Evolutionary conservation across 1,284 basidiomycete genomes (phyloP).

Genomic region (Mycena citricolor): DNA sequence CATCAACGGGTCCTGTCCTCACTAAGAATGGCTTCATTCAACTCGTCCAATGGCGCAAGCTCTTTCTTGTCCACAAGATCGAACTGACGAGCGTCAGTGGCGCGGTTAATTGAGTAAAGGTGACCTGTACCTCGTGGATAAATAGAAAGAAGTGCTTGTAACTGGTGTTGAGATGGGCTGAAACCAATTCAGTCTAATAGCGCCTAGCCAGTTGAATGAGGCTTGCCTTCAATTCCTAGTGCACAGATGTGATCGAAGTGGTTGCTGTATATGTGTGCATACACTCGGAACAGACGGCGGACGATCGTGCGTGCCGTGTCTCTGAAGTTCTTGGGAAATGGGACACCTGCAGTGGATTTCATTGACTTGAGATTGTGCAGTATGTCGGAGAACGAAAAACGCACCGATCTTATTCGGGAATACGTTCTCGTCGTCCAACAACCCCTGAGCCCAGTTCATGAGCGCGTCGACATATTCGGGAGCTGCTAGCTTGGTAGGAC

Average conservation of each 20-base stretch:
- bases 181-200: constrained; percentile 6
- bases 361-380: constrained; percentile 3
- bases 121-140: constrained; percentile 78
- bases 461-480: constrained; percentile 97
- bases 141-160: constrained; percentile 99
- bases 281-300: constrained; percentile 92
- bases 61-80: constrained; percentile 97
- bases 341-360: constrained; percentile 58
- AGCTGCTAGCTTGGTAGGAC: constrained; percentile 90
- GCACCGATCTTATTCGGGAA: constrained; percentile 95
- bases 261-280: constrained; percentile 98
- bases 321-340: constrained; percentile 91
- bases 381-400: constrained; percentile 14
- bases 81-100: constrained; percentile 56
- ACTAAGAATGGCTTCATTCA: constrained; percentile 93
- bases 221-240: constrained; percentile 91
- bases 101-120: background rate
- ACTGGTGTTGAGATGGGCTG: constrained; percentile 98
- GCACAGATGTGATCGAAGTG: constrained; percentile 99
- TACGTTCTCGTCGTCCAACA: constrained; percentile 89
- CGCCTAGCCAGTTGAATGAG: background rate
- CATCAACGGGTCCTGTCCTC: constrained; percentile 71
- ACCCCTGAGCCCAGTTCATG: constrained; percentile 97
- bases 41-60: constrained; percentile 91
- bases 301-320: constrained; percentile 92